Percentiles rank a stretch among this genome's conserved stretches.
Evolutionary conservation across 306 rosid species (phyloP).

Genomic region (Cucumis hystrix): DNA sequence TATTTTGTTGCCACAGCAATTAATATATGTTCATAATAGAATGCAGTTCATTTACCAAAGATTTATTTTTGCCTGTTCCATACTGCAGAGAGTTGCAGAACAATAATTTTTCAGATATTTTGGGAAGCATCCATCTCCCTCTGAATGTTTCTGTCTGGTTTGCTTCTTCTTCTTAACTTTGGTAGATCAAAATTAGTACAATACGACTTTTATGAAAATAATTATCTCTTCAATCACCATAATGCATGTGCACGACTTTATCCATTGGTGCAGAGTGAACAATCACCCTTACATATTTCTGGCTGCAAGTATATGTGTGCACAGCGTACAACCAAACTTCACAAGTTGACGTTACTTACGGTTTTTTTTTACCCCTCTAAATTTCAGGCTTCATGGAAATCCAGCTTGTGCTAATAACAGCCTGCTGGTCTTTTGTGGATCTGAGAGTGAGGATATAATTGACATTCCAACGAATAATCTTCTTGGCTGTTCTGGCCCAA

Average conservation of each 20-base stretch:
- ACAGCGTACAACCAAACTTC: not conserved
- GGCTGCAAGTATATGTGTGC: conserved; percentile 36
- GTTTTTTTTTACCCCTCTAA: not conserved
- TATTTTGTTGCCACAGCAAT: not conserved
- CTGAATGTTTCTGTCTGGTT: conserved; percentile 65
- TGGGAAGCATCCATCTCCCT: conserved; percentile 40
- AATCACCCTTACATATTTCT: conserved; percentile 18
- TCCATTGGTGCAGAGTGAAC: not conserved
- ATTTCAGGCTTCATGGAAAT: conserved; percentile 83
- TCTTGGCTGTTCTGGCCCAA: conserved; percentile 21
- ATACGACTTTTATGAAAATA: not conserved
- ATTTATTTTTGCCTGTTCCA: conserved; percentile 11
- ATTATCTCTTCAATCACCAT: not conserved
- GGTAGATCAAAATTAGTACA: conserved; percentile 7
- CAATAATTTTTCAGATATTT: conserved; percentile 35
- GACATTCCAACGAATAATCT: conserved; percentile 13
- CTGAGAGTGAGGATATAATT: conserved; percentile 16
- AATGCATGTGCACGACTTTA: not conserved
- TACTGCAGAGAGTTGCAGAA: conserved; percentile 70
- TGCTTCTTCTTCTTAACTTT: conserved; percentile 22
- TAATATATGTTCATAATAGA: not conserved
- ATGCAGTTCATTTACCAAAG: conserved; percentile 6
- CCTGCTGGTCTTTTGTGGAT: conserved; percentile 35
- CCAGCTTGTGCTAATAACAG: conserved; percentile 45
- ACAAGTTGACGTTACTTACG: not conserved